These are phyloP conservation scores for Clavispora carvajalis DNA, from an alignment of 805 yeast species.

Conservation along the genomic window DNA sequence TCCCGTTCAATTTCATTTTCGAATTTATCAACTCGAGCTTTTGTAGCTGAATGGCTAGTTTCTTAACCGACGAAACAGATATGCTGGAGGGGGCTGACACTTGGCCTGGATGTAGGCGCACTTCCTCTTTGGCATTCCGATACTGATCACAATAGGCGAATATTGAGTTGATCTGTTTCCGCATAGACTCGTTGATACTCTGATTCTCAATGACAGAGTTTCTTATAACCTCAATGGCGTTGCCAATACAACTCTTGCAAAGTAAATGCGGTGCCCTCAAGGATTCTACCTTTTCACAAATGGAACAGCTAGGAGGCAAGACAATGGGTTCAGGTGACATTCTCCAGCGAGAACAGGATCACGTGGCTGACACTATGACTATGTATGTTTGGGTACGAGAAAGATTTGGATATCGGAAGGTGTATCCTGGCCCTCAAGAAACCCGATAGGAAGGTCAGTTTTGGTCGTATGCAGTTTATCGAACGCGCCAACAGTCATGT, in stretches of 20 bases:
- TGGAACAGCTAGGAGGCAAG: constrained; percentile 9
- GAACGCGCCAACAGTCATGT: not conserved
- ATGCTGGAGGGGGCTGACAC: not conserved
- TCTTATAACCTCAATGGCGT: constrained; percentile 17
- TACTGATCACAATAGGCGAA: constrained; percentile 16
- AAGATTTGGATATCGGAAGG: too few species aligned
- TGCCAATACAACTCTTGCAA: constrained; percentile 20
- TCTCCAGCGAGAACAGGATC: not conserved
- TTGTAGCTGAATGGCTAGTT: constrained; percentile 26
- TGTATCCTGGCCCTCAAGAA: too few species aligned
- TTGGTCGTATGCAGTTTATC: not conserved
- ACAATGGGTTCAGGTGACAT: not conserved
- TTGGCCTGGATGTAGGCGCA: not conserved
- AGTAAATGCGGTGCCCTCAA: constrained; percentile 13
- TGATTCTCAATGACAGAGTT: constrained; percentile 26
- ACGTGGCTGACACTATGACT: too few species aligned
- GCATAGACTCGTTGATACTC: constrained; percentile 14
- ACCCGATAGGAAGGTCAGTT: not conserved
- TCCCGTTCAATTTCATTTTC: constrained; percentile 1
- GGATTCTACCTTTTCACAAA: constrained; percentile 12
- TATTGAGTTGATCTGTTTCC: constrained; percentile 22
- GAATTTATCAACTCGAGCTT: constrained; percentile 21
- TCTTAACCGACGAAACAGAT: constrained; percentile 10
- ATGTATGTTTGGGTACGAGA: too few species aligned
- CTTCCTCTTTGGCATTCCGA: constrained; percentile 1